Base-by-base conservation (phyloP, 2,329 filamentous ascomycete species). In the Ophiostoma sp. region DNA sequence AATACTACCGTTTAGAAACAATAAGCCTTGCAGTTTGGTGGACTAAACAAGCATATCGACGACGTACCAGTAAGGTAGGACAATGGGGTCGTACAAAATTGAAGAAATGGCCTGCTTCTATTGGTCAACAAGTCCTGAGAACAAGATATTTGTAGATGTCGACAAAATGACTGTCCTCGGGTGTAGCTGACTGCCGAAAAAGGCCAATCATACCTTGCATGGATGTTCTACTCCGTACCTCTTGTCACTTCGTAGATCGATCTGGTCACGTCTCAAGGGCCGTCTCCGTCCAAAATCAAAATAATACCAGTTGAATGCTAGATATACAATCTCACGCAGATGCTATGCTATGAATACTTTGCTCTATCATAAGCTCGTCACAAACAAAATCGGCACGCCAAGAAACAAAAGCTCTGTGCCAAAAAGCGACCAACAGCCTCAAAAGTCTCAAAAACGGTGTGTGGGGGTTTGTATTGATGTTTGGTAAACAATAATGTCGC, bases 301-400 rank as follows among this genome's bases (percentile, higher is more conserved):
- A 66, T 15, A 17, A 45, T 66, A 36, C 61, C 61, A 17, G 61
- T 28, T 28, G 15, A 28, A 28, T 66, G 61, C 36, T 45, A 45
- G 22, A 66, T 45, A 66, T 66, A 66, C 61, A 66, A 66, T 45
- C 22, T 45, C 61, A 45, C 22, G 12, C n/a, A 28, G 36, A 66
- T 28, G 50, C 50, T 55, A 55, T 55, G 22, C 61, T 28, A 66
- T 66, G 22, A 11, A 45, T 66, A 36, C 59, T 42, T 39, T 39
- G 59, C 22, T 45, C 15, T 45, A 28, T 45, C 36, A 17, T 45
- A 22, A 11, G 19, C 19, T 39, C 59, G 33, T 39, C 33, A 15
- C 59, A 63, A 63, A 45, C 33, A 36, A 8, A 63, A 22, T 5
- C 19, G 9, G 12, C 33, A 63, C 59, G 11, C 33, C n/a, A 25